Conservation (phyloP, 108 stramenopile genomes). For the Nitzschia sp. region DNA sequence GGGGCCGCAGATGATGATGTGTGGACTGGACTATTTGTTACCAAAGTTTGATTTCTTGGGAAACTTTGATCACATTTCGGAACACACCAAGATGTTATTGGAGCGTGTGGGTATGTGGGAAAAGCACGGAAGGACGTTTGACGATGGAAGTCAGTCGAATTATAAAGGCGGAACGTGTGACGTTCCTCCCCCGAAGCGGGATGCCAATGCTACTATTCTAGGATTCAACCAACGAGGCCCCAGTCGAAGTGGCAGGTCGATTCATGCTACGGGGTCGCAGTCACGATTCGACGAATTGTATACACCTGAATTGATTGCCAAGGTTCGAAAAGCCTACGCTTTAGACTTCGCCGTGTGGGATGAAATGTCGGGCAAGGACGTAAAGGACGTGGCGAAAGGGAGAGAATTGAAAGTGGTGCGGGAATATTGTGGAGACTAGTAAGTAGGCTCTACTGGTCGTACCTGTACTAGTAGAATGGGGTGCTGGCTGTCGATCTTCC, state of each 20-base stretch:
- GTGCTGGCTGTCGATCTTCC: too few relatives aligned
- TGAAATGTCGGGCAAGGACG: background rate
- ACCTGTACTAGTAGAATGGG: too few relatives aligned
- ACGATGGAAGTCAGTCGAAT: background rate
- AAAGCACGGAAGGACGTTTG: conserved; percentile 36
- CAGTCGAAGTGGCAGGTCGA: background rate
- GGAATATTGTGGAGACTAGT: background rate
- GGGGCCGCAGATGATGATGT: conserved; percentile 47
- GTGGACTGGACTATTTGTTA: conserved; percentile 45
- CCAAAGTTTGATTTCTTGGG: conserved; percentile 54
- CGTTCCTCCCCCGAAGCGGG: background rate
- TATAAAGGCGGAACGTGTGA: background rate
- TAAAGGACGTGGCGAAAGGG: background rate
- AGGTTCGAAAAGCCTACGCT: conserved; percentile 9
- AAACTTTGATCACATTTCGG: conserved; percentile 37
- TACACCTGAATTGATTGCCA: conserved; percentile 12
- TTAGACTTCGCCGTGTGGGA: conserved; percentile 24
- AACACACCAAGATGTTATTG: conserved; percentile 46
- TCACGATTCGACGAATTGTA: conserved; percentile 3
- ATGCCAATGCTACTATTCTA: background rate
- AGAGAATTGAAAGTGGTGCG: background rate
- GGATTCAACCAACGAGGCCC: conserved; percentile 20
- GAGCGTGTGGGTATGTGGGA: conserved; percentile 56
- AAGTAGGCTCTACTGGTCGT: too few relatives aligned
- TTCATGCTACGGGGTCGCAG: conserved; percentile 2